These are phyloP conservation scores for Citrus mangshanensis DNA, from an alignment of 345 rosid genomes.

Conservation along the genomic window DNA sequence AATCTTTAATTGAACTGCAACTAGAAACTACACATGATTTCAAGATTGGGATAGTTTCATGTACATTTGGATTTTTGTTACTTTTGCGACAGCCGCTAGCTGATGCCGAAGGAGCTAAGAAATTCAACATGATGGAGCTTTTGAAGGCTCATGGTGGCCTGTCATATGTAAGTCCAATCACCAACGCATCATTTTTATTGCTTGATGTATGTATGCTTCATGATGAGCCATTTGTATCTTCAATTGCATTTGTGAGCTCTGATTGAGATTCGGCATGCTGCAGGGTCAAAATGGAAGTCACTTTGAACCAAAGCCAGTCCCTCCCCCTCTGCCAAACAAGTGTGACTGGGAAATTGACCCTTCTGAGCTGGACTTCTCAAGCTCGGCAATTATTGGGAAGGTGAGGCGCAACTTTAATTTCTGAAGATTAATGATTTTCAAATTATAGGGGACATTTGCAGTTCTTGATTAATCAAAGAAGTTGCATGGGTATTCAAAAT, in stretches of 20 bases:
- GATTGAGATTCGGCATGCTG: slow-evolving; percentile 21
- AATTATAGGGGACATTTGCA: neutral
- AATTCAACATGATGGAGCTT: slow-evolving; percentile 65
- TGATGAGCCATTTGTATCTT: slow-evolving; percentile 1
- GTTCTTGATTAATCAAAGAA: neutral
- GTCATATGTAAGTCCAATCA: slow-evolving; percentile 68
- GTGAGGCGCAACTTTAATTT: slow-evolving; percentile 31
- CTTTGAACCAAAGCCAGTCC: slow-evolving; percentile 93
- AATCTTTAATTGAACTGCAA: neutral
- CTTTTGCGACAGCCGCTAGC: slow-evolving; percentile 73
- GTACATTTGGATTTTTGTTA: slow-evolving; percentile 5
- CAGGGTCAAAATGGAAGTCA: slow-evolving; percentile 99
- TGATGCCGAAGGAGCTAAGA: slow-evolving; percentile 98
- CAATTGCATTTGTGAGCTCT: neutral
- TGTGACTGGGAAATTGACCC: slow-evolving; percentile 99
- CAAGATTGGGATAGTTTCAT: neutral
- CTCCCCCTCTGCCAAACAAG: slow-evolving; percentile 91
- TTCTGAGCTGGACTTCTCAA: slow-evolving; percentile 88
- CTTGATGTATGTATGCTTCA: neutral
- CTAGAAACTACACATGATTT: neutral
- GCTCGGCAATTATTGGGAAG: slow-evolving; percentile 79
- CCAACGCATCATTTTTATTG: neutral
- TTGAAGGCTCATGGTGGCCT: slow-evolving; percentile 82
- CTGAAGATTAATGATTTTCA: slow-evolving; percentile 1
- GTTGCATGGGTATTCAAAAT: neutral